Evolutionary conservation across 495 filamentous ascomycete genomes (phyloP), one percentile per base, ranked within the genome.

Genomic region (Penicillium desertorum): DNA sequence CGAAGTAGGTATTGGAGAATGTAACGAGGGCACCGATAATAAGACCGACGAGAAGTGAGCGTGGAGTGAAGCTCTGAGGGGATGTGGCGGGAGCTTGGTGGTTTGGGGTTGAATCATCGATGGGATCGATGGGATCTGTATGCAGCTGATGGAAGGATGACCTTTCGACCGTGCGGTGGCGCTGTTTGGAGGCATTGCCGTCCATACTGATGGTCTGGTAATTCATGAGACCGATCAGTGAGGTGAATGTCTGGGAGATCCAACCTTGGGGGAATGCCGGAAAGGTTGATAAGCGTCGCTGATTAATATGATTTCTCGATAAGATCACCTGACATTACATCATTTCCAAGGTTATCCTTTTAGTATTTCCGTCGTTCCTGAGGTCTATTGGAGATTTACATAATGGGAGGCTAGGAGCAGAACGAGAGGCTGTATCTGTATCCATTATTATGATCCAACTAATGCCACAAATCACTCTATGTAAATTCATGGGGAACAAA

Each of bases 1-100:
- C 95, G 65, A 98, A 99, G 69, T 97, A 99, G 79, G 90, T 96
- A 71, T 98, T 98, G 25, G 89, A 93, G 73, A 96, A 96, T 60
- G 88, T 92, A 58, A 96, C 96, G 42, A 98, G 76, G 3, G 91
- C 80, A 27, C 94, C 94, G 56, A 98, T 93, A 4, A 82, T 72
- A 7, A 98, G 74, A 36, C 94, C 94, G 50, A 91, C 90, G 27
- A 85, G 65, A 39, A 96, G 76, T 30, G 89, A 91, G 43, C 94
- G 88, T 16, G 85, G 19, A 7, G 95, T 98, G 72, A 99, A 97
- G 74, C 76, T 78, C 58, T 76, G 75, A 16, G 76, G 59, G 43
- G 75, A 69, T 37, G 67, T 71, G n/a, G 45, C 59, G 17, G 56
- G 56, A 36, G 58, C 27, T 62, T 51, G 50, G 19, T 37, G 30